Percentiles rank a stretch among this genome's conserved stretches.
Evolutionary conservation across 139 green algal species (phyloP).

Genomic region (Chlorella sorokiniana): DNA sequence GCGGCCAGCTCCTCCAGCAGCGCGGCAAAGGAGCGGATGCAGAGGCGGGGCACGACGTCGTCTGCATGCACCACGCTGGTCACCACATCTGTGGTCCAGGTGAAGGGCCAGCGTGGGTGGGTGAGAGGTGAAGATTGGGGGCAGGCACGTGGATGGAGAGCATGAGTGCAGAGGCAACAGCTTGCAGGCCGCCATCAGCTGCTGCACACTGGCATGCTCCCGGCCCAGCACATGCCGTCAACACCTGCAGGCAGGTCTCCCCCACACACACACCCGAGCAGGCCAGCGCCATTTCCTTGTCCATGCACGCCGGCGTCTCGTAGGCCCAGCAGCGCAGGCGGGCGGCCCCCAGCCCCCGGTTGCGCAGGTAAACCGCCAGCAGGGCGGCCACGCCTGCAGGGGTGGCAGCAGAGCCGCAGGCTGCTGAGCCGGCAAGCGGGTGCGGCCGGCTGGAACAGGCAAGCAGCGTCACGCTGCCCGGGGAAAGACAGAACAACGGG

Average conservation of each 20-base stretch:
- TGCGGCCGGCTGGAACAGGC: background rate
- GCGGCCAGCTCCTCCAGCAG: constrained; percentile 34
- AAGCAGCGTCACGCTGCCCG: no score
- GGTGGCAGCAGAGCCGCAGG: background rate
- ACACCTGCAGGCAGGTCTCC: background rate
- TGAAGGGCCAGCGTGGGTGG: background rate
- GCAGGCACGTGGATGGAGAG: background rate
- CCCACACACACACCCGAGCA: constrained; percentile 10
- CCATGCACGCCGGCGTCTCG: constrained; percentile 45
- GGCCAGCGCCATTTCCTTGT: constrained; percentile 16
- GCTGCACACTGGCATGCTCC: background rate
- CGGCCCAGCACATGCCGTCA: background rate
- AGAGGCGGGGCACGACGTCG: constrained; percentile 38
- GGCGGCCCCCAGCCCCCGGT: constrained; percentile 22
- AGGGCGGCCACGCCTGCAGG: constrained; percentile 22
- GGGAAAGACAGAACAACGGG: no score
- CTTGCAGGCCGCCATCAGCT: no score
- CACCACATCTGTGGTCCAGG: constrained; percentile 1
- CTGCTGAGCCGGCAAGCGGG: background rate
- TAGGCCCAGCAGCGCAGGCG: constrained; percentile 33
- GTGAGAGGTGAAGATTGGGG: background rate
- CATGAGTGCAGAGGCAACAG: background rate
- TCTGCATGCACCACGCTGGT: constrained; percentile 26
- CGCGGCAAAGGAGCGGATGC: background rate
- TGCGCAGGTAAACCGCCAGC: constrained; percentile 18